phyloP scores from a whole-genome alignment of 176 grass and related monocot species.

The Avena insularis region DNA sequence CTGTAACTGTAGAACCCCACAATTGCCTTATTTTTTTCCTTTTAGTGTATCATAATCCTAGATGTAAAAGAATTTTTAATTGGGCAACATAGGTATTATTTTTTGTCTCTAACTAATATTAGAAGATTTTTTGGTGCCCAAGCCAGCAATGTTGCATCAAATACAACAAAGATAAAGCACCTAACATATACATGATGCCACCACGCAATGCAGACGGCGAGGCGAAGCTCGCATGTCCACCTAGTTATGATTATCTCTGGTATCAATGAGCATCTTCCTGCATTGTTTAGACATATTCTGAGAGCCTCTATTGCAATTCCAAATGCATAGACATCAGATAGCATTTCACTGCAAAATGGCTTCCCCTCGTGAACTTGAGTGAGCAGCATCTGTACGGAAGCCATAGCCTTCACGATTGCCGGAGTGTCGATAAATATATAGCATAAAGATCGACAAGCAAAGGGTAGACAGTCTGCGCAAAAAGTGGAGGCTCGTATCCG shows the following conservation, averaged over 20 bases:
- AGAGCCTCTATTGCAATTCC: slow-evolving; percentile 87
- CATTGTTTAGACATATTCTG: slow-evolving; percentile 75
- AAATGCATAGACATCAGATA: slow-evolving; percentile 79
- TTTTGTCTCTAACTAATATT: too few relatives aligned
- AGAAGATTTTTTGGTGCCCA: too few relatives aligned
- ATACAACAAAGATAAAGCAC: too few relatives aligned
- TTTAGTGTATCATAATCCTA: too few relatives aligned
- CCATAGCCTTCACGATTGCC: slow-evolving; percentile 72
- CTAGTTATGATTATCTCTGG: background rate
- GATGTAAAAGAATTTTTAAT: too few relatives aligned
- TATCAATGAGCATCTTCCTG: slow-evolving; percentile 59
- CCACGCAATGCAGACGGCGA: too few relatives aligned
- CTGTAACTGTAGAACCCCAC: too few relatives aligned
- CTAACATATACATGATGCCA: too few relatives aligned
- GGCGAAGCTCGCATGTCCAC: too few relatives aligned
- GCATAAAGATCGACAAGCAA: slow-evolving; percentile 80
- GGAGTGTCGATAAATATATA: slow-evolving; percentile 76
- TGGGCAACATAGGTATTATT: too few relatives aligned
- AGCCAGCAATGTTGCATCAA: too few relatives aligned
- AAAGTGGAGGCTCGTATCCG: slow-evolving; percentile 64
- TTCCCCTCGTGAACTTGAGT: slow-evolving; percentile 69
- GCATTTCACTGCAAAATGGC: slow-evolving; percentile 64
- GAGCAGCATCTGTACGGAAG: slow-evolving; percentile 79
- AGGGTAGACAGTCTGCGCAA: slow-evolving; percentile 80
- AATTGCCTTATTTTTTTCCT: too few relatives aligned